Percentiles rank a stretch among this genome's conserved stretches.
Evolutionary conservation across 495 filamentous ascomycete species (phyloP).

Genomic region (Niebla homalea): DNA sequence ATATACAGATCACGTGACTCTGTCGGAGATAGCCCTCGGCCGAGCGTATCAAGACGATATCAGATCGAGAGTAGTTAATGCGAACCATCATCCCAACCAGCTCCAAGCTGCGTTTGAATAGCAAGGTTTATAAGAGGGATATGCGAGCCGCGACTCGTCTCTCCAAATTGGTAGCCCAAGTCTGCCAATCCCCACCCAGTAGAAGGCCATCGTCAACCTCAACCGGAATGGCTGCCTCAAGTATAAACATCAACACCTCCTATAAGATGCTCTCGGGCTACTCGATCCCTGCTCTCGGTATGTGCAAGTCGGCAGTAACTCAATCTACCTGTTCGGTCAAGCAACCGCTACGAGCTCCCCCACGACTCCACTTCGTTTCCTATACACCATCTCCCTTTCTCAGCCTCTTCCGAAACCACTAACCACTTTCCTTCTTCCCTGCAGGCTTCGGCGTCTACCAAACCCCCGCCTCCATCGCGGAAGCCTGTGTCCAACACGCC

Average conservation of each 20-base stretch:
- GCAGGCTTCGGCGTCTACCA: conserved; percentile 8
- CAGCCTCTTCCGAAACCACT: not conserved
- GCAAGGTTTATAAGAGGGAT: not conserved
- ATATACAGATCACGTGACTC: too few species aligned
- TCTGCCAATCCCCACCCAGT: not conserved
- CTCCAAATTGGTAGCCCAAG: not conserved
- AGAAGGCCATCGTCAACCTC: not conserved
- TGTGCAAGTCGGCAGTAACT: too few species aligned
- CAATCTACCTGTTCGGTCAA: too few species aligned
- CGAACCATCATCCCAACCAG: too few species aligned
- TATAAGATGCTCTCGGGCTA: conserved; percentile 62
- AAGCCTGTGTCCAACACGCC: conserved; percentile 46
- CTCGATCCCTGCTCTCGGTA: conserved; percentile 59
- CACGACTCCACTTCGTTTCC: too few species aligned
- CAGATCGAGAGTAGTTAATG: too few species aligned
- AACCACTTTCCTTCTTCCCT: not conserved
- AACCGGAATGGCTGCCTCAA: conserved; percentile 41
- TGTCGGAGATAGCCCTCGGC: too few species aligned
- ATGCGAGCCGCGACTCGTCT: not conserved
- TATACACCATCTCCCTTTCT: conserved; percentile 6
- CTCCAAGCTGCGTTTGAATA: too few species aligned
- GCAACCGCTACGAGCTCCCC: too few species aligned
- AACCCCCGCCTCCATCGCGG: conserved; percentile 41
- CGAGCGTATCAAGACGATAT: too few species aligned
- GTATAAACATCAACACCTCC: conserved; percentile 42